Evolutionary conservation across 129 eudicot genomes (phyloP), one percentile per base, ranked within the genome.

Genomic region (Sambucus nigra): DNA sequence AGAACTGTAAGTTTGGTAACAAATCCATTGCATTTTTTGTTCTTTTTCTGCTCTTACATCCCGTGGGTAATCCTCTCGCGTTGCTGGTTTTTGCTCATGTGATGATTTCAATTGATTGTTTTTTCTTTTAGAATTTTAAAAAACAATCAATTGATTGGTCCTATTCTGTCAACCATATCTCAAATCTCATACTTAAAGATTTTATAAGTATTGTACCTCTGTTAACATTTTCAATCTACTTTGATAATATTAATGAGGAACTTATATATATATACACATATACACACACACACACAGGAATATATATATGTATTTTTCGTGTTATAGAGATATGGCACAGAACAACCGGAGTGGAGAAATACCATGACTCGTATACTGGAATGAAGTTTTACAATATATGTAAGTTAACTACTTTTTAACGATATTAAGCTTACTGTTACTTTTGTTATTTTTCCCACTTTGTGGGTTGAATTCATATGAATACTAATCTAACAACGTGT

Each of bases 321-420:
- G 24, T 48, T 47, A 1, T 33, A 92, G 99, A 68, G 99, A 92
- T 54, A 70, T 92, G 60, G 99, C 99, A 40, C 99, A 86, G 55
- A 92, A 92, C 56, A 80, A 64, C 72, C 66, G 86, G 47, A 77
- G 76, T 23, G 99, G 99, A 22, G 99, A 92, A 75, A 92, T 92
- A 40, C 99, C 99, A 2, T 77, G 99, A 56, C 94, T 92, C 47
- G 60, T 92, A 16, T 92, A 86, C 69, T 92, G 99, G 99, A 92
- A 92, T 59, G 99, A 92, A 72, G 92, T 92, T 47, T 63, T 92
- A 47, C 99, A 92, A 58, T 92, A 92, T 64, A 69, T 92, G 99
- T 92, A 58, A 75, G 94, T 82, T n/a, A 44, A 27, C 42, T 24
- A 48, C 32, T 35, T 52, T n/a, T 40, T 14, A 15, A 17, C 15